Conservation (phyloP, 2,329 filamentous ascomycete species). For the Ophiocordyceps unilateralis region DNA sequence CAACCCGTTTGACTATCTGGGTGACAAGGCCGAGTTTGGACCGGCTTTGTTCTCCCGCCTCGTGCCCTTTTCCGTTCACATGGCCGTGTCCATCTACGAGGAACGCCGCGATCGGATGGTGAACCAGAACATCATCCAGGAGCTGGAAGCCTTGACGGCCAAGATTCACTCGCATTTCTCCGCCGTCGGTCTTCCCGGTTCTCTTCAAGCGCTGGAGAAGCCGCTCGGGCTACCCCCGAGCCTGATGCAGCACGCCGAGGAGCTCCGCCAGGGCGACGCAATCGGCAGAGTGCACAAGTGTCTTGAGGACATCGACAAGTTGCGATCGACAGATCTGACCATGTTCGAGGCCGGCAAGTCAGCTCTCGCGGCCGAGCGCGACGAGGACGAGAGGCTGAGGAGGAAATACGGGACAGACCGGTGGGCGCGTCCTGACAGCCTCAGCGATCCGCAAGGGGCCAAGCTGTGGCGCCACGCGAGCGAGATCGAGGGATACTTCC, state of each 20-base stretch:
- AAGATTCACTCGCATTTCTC: conserved; percentile 64
- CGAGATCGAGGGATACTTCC: conserved; percentile 80
- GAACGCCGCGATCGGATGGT: conserved; percentile 81
- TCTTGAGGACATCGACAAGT: conserved; percentile 75
- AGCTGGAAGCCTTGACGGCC: conserved; percentile 66
- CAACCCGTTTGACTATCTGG: conserved; percentile 63
- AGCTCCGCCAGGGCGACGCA: conserved; percentile 81
- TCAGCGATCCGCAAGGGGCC: conserved; percentile 43
- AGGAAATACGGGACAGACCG: conserved; percentile 72
- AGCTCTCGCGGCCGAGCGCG: conserved; percentile 60
- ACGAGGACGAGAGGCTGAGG: conserved; percentile 63
- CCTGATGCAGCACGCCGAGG: conserved; percentile 78
- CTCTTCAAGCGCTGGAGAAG: conserved; percentile 86
- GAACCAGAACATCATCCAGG: conserved; percentile 70
- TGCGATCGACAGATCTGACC: conserved; percentile 63
- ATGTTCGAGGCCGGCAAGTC: conserved; percentile 73
- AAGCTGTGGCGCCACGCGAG: conserved; percentile 59
- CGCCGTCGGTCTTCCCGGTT: conserved; percentile 76
- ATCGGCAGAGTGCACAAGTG: conserved; percentile 59
- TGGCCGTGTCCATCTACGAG: conserved; percentile 89
- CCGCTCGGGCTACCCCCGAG: conserved; percentile 77
- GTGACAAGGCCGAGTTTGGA: conserved; percentile 65
- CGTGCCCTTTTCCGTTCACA: conserved; percentile 88
- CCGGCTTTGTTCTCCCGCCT: conserved; percentile 76
- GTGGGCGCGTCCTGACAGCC: conserved; percentile 58